phyloP scores from a whole-genome alignment of 176 grass and related monocot genomes.

The Oryza meridionalis region DNA sequence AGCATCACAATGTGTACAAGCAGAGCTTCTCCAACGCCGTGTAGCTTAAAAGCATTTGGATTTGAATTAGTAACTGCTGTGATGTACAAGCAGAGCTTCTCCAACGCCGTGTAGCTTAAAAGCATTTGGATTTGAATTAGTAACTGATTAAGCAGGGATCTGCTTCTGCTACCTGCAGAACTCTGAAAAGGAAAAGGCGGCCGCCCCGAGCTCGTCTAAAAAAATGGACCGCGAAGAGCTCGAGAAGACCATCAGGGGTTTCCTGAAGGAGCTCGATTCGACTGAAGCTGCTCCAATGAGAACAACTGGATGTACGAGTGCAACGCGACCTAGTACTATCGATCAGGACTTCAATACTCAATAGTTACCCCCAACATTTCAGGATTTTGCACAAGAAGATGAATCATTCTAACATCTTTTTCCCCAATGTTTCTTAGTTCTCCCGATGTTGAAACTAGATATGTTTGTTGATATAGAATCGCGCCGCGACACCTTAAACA shows the following conservation, averaged over 20 bases:
- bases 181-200: background rate
- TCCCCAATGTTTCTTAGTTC: background rate
- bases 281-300: background rate
- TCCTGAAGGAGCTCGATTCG: constrained; percentile 16
- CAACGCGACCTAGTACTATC: background rate
- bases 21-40: background rate
- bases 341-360: background rate
- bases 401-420: background rate
- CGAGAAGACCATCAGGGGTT: background rate
- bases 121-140: no score
- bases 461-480: background rate
- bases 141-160: background rate
- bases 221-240: background rate
- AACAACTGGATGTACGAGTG: background rate
- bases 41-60: background rate
- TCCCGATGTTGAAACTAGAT: background rate
- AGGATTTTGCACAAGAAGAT: background rate
- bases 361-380: background rate
- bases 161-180: background rate
- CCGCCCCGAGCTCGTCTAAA: background rate
- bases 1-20: background rate
- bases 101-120: background rate
- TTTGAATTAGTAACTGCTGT: no score
- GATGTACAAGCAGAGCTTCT: background rate
- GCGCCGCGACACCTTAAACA: no score